A percentile compares a stretch with the other conserved stretches of the same genome.
Evolutionary conservation across 306 rosid genomes (phyloP).

Genomic region (Pyrus bretschneideri): DNA sequence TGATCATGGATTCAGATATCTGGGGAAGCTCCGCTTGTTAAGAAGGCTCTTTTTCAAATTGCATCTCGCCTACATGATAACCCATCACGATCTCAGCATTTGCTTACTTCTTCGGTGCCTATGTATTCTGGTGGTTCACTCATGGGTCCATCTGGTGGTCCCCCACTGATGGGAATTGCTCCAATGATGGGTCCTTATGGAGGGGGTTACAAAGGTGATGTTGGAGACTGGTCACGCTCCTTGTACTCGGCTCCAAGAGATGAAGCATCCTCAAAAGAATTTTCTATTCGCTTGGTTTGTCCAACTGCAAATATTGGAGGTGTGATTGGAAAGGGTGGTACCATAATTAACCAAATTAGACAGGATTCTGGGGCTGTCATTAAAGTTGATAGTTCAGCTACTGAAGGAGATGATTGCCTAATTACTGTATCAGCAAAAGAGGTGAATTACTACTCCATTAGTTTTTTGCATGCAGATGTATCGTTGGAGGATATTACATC

Average conservation of each 20-base stretch:
- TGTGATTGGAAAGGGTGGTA: constrained; percentile 98
- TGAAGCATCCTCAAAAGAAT: constrained; percentile 74
- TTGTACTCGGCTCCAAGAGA: constrained; percentile 89
- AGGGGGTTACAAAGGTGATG: constrained; percentile 80
- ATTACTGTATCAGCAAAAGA: constrained; percentile 79
- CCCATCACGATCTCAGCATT: constrained; percentile 89
- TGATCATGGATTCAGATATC: constrained; percentile 52
- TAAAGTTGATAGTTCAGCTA: constrained; percentile 87
- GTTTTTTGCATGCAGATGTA: neutral
- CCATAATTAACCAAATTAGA: constrained; percentile 83
- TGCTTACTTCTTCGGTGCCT: constrained; percentile 65
- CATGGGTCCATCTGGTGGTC: constrained; percentile 65
- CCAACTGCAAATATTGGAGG: constrained; percentile 90
- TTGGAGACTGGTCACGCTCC: constrained; percentile 87
- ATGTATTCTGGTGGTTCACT: constrained; percentile 60
- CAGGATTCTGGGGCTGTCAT: constrained; percentile 90
- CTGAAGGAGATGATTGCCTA: constrained; percentile 85
- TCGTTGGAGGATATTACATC: constrained; percentile 2
- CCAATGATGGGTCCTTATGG: constrained; percentile 78
- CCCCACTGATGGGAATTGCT: constrained; percentile 75
- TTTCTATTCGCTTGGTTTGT: constrained; percentile 76
- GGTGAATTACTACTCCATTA: constrained; percentile 38
- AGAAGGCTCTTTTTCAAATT: constrained; percentile 72
- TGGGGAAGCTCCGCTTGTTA: constrained; percentile 74
- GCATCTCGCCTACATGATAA: constrained; percentile 87